Base-by-base conservation (phyloP, 805 yeast species). In the Starmerella sp. region DNA sequence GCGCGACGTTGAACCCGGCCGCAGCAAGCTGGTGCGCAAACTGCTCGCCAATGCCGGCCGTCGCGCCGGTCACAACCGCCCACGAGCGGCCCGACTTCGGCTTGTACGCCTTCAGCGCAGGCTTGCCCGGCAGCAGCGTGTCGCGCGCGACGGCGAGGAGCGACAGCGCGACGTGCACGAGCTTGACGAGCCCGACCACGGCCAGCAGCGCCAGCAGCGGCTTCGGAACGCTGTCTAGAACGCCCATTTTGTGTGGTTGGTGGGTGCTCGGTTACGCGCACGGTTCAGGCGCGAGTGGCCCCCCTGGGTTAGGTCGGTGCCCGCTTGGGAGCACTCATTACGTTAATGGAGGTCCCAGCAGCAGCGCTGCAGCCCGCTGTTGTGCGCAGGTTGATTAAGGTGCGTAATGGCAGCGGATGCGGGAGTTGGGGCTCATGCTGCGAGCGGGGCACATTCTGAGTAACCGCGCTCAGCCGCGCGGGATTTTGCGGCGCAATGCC, bases 21-120 rank as follows among this genome's bases (percentile, higher is more conserved):
- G 76, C 70, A 11, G 97, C 98, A 70, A 93, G 77, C 71, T 91
- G 97, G 30, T 71, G 66, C 1, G 96, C 83, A 66, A 79, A 93
- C 69, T 93, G 96, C 67, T 90, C 88, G 55, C 98, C 98, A 65
- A 93, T 84, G 37, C 98, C 98, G 68, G 93, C 97, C 48, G 97
- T 87, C 4, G 97, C 95, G 56, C 98, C 98, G 6, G 98, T 93
- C 15, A 93, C 79, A 35, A 93, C 85, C n/a, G 97, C 96, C 91
- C 96, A 93, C 78, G 47, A 32, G 22, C 32, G 39, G 47, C 38
- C 49, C n/a, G 22, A 84, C 51, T 71, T 70, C 47, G 57, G 50
- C 32, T 54, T 53, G 54, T 62, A 61, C 22, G 39, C 32, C 17
- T 10, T 7, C 39, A 60, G 45, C 39, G 29, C 51, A 11, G 55